A percentile compares a stretch with the other conserved stretches of the same genome.
phyloP scores from a whole-genome alignment of 768 basidiomycete species.

The Pilatotrama ljubarskyi region DNA sequence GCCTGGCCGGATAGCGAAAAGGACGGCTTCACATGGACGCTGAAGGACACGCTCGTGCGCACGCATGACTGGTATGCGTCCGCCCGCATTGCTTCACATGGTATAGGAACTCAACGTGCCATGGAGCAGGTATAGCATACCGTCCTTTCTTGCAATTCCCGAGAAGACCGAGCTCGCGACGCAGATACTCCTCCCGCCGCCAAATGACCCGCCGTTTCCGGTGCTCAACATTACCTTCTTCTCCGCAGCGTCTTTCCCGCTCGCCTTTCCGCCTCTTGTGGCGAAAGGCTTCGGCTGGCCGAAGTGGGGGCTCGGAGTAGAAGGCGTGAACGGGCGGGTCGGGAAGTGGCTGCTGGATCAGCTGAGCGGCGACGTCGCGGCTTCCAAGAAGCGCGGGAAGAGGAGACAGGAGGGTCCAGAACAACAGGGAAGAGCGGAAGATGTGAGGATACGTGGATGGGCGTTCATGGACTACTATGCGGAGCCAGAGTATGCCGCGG shows the following conservation, averaged over 20 bases:
- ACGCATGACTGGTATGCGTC: constrained; percentile 79
- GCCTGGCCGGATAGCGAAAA: constrained; percentile 81
- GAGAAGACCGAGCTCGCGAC: constrained; percentile 73
- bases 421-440: neutral
- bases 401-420: neutral
- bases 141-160: constrained; percentile 77
- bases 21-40: constrained; percentile 77
- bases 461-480: constrained; percentile 71
- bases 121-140: constrained; percentile 68
- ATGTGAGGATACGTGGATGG: constrained; percentile 68
- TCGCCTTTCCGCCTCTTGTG: constrained; percentile 74
- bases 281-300: constrained; percentile 89
- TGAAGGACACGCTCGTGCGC: constrained; percentile 65
- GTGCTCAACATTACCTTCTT: constrained; percentile 75
- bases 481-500: constrained; percentile 49
- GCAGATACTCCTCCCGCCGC: constrained; percentile 48
- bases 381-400: constrained; percentile 1
- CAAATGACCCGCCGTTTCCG: constrained; percentile 36
- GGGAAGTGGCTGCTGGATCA: constrained; percentile 67
- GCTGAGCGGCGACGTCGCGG: constrained; percentile 32
- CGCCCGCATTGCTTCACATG: neutral
- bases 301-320: constrained; percentile 69
- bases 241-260: constrained; percentile 79
- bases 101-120: neutral
- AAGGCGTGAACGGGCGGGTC: constrained; percentile 81